Conservation (phyloP, 441 rosid species). For the Pelargonium australe region DNA sequence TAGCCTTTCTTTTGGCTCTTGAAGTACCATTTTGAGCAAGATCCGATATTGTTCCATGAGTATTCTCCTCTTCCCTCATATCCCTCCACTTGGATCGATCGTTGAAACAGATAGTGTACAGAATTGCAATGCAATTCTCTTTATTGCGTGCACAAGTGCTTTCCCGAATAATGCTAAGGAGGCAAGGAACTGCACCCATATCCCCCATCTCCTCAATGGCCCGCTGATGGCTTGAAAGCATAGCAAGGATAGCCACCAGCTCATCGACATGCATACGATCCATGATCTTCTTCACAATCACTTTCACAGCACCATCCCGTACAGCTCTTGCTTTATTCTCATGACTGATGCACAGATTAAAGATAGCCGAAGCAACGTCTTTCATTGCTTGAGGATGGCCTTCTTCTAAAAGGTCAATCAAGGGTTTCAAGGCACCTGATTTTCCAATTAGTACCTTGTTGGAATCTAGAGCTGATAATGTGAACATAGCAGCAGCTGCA, state of each 20-base stretch:
- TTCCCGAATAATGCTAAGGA: constrained; percentile 61
- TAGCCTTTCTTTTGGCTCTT: constrained; percentile 88
- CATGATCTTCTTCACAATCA: constrained; percentile 56
- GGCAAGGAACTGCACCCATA: constrained; percentile 62
- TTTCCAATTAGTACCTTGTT: constrained; percentile 72
- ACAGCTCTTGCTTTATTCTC: constrained; percentile 86
- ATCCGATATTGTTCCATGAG: constrained; percentile 53
- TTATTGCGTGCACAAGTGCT: constrained; percentile 64
- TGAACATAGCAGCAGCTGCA: constrained; percentile 87
- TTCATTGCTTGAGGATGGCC: constrained; percentile 70
- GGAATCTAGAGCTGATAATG: constrained; percentile 78
- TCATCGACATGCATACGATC: constrained; percentile 66
- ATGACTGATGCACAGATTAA: constrained; percentile 58
- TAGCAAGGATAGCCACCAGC: constrained; percentile 72
- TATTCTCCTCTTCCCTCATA: constrained; percentile 66
- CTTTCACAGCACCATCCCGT: constrained; percentile 66
- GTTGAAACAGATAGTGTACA: constrained; percentile 53
- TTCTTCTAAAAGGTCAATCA: constrained; percentile 64
- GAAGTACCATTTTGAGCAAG: constrained; percentile 75
- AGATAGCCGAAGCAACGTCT: constrained; percentile 85
- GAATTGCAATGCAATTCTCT: constrained; percentile 78
- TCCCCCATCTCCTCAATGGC: constrained; percentile 74
- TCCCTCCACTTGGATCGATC: constrained; percentile 72
- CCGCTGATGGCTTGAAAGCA: constrained; percentile 64
- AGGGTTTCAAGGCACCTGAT: constrained; percentile 67